Evolutionary conservation across 73 alveolate species (phyloP), one percentile per base, ranked within the genome.

Genomic region (Symbiodinium natans): DNA sequence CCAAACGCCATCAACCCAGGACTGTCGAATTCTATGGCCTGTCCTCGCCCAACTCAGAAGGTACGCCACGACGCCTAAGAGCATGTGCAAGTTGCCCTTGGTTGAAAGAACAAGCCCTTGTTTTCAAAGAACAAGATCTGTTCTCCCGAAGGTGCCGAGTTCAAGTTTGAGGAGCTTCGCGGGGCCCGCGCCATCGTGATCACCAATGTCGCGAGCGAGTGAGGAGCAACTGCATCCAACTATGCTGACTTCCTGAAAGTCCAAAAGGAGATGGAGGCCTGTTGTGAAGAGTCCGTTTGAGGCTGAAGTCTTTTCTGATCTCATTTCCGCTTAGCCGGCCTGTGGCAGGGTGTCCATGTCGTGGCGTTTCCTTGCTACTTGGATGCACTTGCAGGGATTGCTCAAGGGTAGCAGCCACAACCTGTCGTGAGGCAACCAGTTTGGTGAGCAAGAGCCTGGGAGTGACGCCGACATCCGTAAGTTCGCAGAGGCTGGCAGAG

Each of bases 171-270:
- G 39, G 77, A 36, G 87, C 88, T 90, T n/a, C 48, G 52, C 52
- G 97, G 97, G 0, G 97, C 97, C 54, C 77, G 97, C 19, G 97
- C 80, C 2, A 75, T 90, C 80, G 42, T 90, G 56, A 42, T 90
- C 80, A 90, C 97, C 88, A 90, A 90, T n/a, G 97, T 90, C 56
- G 97, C 97, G 23, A 71, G 89, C 80, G 97, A 90, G 42, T 90
- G 97, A 71, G 97, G 97, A 73, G 97, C 39, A 85, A 90, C 97
- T 90, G 97, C 34, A 39, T 54, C 77, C 52, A 90, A 90, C 39
- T 90, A 90, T 41, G 88, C 88, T 71, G 97, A 90, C 88, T 90
- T 90, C 31, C 71, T 41, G 88, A 90, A 84, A 68, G 71, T 90
- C 97, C 97, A 90, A 39, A 68, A 90, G 77, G 77, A 90, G 41